Conservation (phyloP, 768 basidiomycete genomes). For the Tricholoma sp. region DNA sequence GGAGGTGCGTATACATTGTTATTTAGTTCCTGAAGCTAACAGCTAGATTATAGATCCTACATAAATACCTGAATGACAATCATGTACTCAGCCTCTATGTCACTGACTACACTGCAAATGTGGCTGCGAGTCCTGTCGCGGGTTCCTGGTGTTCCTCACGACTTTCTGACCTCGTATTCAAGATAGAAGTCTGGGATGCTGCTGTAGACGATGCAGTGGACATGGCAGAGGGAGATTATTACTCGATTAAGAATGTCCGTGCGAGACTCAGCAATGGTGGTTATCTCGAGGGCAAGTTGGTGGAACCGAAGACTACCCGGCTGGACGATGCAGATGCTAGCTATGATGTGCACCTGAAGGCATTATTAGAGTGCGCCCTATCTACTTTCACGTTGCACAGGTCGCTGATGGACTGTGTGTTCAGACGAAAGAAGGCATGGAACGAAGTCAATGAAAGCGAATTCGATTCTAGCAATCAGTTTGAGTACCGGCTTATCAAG, state of each 20-base stretch:
- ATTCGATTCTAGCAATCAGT: slow-evolving; percentile 24
- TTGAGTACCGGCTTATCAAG: slow-evolving; percentile 42
- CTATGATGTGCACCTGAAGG: slow-evolving; percentile 33
- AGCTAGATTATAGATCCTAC: slow-evolving; percentile 37
- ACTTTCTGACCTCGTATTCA: slow-evolving; percentile 42
- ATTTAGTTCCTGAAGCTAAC: too few species aligned
- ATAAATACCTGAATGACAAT: slow-evolving; percentile 33
- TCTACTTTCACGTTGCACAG: slow-evolving; percentile 1
- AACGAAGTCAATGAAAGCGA: slow-evolving; percentile 22
- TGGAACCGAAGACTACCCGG: slow-evolving; percentile 36
- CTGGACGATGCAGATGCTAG: slow-evolving; percentile 37
- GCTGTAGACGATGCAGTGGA: slow-evolving; percentile 35
- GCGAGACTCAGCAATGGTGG: slow-evolving; percentile 34
- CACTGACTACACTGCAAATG: slow-evolving; percentile 59
- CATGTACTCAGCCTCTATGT: slow-evolving; percentile 47
- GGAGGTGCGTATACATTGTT: slow-evolving; percentile 34
- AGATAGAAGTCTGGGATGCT: slow-evolving; percentile 54
- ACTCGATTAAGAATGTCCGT: slow-evolving; percentile 47
- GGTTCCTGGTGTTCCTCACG: slow-evolving; percentile 42
- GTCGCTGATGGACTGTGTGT: neutral
- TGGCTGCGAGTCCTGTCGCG: slow-evolving; percentile 24
- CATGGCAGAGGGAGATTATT: slow-evolving; percentile 48
- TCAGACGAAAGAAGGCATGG: slow-evolving; percentile 50
- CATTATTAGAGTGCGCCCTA: slow-evolving; percentile 43
- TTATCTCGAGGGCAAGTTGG: slow-evolving; percentile 50